Percentiles rank a stretch among this genome's conserved stretches.
phyloP scores from a whole-genome alignment of 2,329 filamentous ascomycete genomes.

The Rasamsonia emersonii region DNA sequence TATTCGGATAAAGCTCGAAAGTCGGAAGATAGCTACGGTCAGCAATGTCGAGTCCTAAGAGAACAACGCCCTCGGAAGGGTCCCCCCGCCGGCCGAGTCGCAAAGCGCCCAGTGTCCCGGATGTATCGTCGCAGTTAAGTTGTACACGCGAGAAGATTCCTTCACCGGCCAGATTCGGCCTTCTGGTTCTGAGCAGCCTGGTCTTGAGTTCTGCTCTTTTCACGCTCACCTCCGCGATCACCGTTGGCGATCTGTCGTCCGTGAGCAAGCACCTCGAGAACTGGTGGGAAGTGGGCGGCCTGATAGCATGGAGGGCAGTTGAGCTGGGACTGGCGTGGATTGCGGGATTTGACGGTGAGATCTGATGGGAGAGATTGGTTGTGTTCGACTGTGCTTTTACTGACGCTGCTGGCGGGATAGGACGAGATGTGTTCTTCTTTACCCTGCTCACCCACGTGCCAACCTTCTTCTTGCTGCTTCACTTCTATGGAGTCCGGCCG shows the following conservation, averaged over 20 bases:
- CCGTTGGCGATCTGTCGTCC: conserved; percentile 56
- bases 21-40: no score
- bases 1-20: no score
- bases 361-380: not conserved
- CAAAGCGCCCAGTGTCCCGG: no score
- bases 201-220: conserved; percentile 57
- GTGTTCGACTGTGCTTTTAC: no score
- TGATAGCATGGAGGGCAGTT: conserved; percentile 50
- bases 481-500: conserved; percentile 65
- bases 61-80: no score
- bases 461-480: conserved; percentile 62
- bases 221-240: conserved; percentile 51
- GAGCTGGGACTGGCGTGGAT: conserved; percentile 68
- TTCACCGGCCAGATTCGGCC: conserved; percentile 35
- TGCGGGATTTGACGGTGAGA: conserved; percentile 47
- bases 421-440: conserved; percentile 58
- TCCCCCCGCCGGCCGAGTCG: conserved; percentile 3
- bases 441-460: conserved; percentile 67
- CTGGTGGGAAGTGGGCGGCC: conserved; percentile 51
- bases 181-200: conserved; percentile 46
- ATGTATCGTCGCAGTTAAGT: no score
- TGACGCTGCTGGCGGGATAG: conserved; percentile 20
- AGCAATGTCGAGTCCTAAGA: no score
- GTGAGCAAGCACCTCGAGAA: conserved; percentile 58
- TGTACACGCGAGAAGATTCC: conserved; percentile 24